Base-by-base conservation (phyloP, 2,329 filamentous ascomycete genomes). In the Diaporthe capsici region DNA sequence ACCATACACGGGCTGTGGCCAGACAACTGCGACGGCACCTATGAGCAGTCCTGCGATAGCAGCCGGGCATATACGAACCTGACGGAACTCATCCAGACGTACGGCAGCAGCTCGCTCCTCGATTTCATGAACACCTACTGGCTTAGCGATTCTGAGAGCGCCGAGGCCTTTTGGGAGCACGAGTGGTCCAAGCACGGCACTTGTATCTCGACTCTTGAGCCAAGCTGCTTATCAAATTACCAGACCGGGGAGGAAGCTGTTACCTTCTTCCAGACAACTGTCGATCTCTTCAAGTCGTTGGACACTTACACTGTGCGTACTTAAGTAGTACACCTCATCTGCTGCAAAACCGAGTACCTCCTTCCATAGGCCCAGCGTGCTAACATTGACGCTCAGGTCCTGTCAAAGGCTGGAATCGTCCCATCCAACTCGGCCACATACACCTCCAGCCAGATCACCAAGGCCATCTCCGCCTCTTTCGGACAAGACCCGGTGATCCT, bases 1-100 rank as follows among this genome's bases (percentile, higher is more conserved):
- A 74, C 73, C 22, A 76, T 76, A 9, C 75, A 76, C 63, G 75
- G 75, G 20, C 70, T 76, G 17, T 76, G 75, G 75, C 75, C 75
- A 25, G 75, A 76, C 44, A 51, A 76, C 20, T 76, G 75, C n/a
- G 61, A 72, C 20, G 75, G 75, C 10, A 58, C 60, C 49, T 76
- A 73, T 42, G 65, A 63, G 4, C 39, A 60, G 63, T n/a, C 55
- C 20, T 76, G 75, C 34, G 75, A 76, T 28, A 22, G 39, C 9
- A 55, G 47, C 70, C 75, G 75, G 13, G 75, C 57, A 10, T 76
- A 76, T 25, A 76, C 60, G 17, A 74, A 76, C 63, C 53, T 76
- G 37, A 76, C 73, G 3, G 25, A 55, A 17, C 73, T 76, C 31
- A 75, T 76, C 51, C 49, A 75, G 58, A 37, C 72, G 20, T 76